Evolutionary conservation across 352 stramenopile species (phyloP), one percentile per base, ranked within the genome.

Genomic region (Phytophthora sojae): DNA sequence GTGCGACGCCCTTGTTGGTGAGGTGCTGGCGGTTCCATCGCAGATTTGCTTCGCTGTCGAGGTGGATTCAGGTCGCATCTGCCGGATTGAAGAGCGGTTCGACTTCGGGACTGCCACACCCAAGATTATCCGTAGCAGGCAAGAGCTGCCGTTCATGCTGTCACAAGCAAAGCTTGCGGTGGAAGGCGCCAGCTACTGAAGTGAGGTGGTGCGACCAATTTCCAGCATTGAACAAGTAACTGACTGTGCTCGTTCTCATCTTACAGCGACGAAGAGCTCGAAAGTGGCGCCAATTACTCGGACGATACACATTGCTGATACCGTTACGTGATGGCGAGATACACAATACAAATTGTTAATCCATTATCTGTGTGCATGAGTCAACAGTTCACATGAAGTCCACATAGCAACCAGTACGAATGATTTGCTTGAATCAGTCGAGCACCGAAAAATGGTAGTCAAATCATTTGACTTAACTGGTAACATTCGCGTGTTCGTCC

Each of bases 21-120:
- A 45, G 23, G 44, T 59, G 29, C n/a, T 64, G 32, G n/a, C 53
- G 1, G 63, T 64, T 37, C 19, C 44, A 14, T 60, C 63, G 4
- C 44, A 70, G 8, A 35, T 70, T n/a, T n/a, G n/a, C n/a, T n/a
- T n/a, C n/a, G n/a, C 11, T 32, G 17, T 64, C 14, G 35, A 57
- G 14, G 25, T 4, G 1, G 23, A 56, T 19, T 35, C 30, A n/a
- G 63, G 47, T 0, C 54, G 30, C 3, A 55, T 70, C 44, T 60
- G 30, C 15, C 45, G 55, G 4, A 54, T 64, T 23, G 60, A 55
- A 15, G 63, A 70, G 55, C 55, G 23, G 4, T n/a, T n/a, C n/a
- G n/a, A n/a, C n/a, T n/a, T n/a, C n/a, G n/a, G n/a, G 0, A 50
- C 17, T 32, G 63, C 45, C 1, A 15, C 64, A 3, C 32, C 44